Evolutionary conservation across 371 early-diverging fungal genomes (phyloP).

Genomic region (Blyttiomyces sp.): DNA sequence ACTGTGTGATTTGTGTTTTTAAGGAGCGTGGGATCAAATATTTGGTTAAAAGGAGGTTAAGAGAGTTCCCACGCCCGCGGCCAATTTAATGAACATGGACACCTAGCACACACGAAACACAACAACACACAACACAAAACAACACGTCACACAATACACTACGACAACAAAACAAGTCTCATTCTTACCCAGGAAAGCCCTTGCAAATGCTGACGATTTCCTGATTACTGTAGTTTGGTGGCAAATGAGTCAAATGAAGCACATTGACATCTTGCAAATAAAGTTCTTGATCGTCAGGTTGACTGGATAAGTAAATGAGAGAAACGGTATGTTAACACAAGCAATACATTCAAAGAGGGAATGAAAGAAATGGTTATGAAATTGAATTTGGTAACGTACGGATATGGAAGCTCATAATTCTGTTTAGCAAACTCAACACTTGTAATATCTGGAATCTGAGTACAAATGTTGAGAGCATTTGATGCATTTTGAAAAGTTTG

Average conservation of each 20-base stretch:
- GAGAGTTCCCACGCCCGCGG: background rate
- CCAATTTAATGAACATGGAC: too few species aligned
- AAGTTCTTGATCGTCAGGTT: conserved; percentile 29
- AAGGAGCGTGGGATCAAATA: background rate
- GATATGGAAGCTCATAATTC: conserved; percentile 5
- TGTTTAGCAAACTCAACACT: conserved; percentile 16
- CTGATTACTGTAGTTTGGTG: conserved; percentile 32
- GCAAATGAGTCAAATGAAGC: conserved; percentile 42
- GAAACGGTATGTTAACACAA: conserved; percentile 5
- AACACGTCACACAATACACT: background rate
- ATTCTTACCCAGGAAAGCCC: conserved; percentile 30
- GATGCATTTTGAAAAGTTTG: background rate
- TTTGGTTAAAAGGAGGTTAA: background rate
- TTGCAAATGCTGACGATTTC: conserved; percentile 33
- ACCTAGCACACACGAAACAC: too few species aligned
- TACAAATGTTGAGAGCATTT: background rate
- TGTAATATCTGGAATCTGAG: conserved; percentile 1
- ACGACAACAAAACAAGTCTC: background rate
- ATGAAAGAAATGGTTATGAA: background rate
- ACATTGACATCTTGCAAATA: conserved; percentile 2
- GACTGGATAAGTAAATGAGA: conserved; percentile 45
- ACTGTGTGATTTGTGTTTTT: conserved; percentile 14
- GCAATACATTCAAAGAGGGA: background rate
- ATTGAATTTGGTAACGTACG: background rate
- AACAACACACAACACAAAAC: too few species aligned